Evolutionary conservation across 352 stramenopile genomes (phyloP).

Genomic region (Pythium phragmitis): DNA sequence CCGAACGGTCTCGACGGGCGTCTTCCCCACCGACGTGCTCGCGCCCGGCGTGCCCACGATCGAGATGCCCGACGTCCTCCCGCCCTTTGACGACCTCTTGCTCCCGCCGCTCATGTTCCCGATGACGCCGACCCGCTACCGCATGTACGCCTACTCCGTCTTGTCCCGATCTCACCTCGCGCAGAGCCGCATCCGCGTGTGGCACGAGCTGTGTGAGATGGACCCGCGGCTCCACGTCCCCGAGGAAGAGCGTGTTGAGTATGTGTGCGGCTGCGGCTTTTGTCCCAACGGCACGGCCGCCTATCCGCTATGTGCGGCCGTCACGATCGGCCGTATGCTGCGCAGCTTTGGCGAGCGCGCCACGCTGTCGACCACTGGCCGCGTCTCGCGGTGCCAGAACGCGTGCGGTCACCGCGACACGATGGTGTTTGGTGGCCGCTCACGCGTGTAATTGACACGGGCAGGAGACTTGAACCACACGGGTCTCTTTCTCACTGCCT

Average conservation of each 20-base stretch:
- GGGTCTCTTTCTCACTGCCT: too few relatives aligned
- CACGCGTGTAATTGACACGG: too few relatives aligned
- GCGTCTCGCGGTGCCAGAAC: background rate
- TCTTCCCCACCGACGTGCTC: too few relatives aligned
- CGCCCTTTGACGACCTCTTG: background rate
- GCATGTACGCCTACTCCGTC: too few relatives aligned
- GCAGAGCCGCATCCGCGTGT: background rate
- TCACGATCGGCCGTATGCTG: constrained; percentile 5
- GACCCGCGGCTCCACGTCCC: too few relatives aligned
- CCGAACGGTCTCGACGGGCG: too few relatives aligned
- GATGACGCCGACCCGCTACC: too few relatives aligned
- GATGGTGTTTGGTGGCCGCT: background rate
- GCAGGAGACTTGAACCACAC: too few relatives aligned
- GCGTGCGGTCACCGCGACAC: background rate
- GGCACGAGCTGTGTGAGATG: too few relatives aligned
- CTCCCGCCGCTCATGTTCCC: background rate
- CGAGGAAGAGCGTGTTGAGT: background rate
- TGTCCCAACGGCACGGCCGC: constrained; percentile 6
- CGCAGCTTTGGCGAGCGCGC: background rate
- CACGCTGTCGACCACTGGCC: background rate
- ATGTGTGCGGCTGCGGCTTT: background rate
- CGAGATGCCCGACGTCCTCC: background rate
- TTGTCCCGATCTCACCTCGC: background rate
- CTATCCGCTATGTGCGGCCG: constrained; percentile 3
- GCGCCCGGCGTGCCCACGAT: background rate